Percentiles rank a stretch among this genome's conserved stretches.
These are phyloP conservation scores for Starmerella khaoyaiensis DNA, from an alignment of 805 yeast species.

Conservation along the genomic window DNA sequence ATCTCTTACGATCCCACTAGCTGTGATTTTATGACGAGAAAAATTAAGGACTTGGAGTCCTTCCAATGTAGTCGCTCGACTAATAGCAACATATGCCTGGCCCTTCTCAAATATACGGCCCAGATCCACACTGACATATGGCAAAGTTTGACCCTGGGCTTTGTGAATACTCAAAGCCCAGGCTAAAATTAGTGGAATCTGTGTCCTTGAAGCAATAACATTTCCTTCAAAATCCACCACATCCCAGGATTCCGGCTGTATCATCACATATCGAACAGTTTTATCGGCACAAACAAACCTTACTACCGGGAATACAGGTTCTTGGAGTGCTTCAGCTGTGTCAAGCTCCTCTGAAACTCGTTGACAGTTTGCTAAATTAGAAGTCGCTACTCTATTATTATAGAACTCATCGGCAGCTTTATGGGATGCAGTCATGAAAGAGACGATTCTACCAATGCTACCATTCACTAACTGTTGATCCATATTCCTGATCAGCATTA, in stretches of 20 bases:
- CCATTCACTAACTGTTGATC: conserved; percentile 80
- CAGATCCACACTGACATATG: conserved; percentile 65
- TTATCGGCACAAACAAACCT: conserved; percentile 62
- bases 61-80: conserved; percentile 72
- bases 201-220: conserved; percentile 58
- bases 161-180: conserved; percentile 96
- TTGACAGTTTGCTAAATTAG: conserved; percentile 5
- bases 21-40: conserved; percentile 45
- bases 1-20: conserved; percentile 54
- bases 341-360: conserved; percentile 11
- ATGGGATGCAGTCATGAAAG: conserved; percentile 31
- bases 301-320: conserved; percentile 50
- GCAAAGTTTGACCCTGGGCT: conserved; percentile 85
- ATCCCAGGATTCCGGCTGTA: conserved; percentile 72
- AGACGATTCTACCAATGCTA: conserved; percentile 63
- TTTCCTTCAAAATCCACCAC: conserved; percentile 61
- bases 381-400: neutral
- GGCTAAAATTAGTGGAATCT: conserved; percentile 79
- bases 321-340: conserved; percentile 2
- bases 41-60: conserved; percentile 78
- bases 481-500: conserved; percentile 78
- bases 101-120: conserved; percentile 73
- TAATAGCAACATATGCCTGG: conserved; percentile 90
- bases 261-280: conserved; percentile 56
- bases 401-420: too few relatives aligned